phyloP scores from a whole-genome alignment of 106 monocot genomes.

The Dioscorea alata region DNA sequence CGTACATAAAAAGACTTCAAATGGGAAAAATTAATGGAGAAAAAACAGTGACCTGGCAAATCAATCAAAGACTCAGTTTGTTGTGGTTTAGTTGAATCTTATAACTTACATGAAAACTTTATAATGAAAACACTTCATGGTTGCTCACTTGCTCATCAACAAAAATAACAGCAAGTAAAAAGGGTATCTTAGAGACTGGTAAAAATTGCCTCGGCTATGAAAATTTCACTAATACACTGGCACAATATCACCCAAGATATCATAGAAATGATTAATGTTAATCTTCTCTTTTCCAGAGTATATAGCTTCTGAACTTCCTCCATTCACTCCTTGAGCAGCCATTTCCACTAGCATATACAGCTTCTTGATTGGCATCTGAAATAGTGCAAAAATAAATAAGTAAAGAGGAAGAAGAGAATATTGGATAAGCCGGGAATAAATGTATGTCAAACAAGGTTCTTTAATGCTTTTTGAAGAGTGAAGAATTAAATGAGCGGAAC shows the following conservation, averaged over 20 bases:
- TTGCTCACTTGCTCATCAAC: neutral
- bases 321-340: slow-evolving; percentile 73
- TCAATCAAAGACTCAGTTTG: neutral
- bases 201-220: neutral
- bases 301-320: slow-evolving; percentile 73
- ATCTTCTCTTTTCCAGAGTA: slow-evolving; percentile 76
- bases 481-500: slow-evolving; percentile 6
- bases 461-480: neutral
- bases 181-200: neutral
- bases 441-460: neutral
- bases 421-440: neutral
- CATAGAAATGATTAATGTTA: slow-evolving; percentile 75
- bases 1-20: too few species aligned
- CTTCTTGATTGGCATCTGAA: slow-evolving; percentile 77
- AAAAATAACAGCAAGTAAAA: neutral
- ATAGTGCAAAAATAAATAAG: neutral
- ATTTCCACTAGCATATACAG: slow-evolving; percentile 83
- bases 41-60: neutral
- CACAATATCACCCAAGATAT: slow-evolving; percentile 60
- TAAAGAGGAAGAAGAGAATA: neutral
- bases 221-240: slow-evolving; percentile 21
- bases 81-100: neutral
- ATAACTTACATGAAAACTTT: neutral
- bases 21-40: neutral
- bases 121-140: neutral